A percentile compares a stretch with the other conserved stretches of the same genome.
Conservation (phyloP, 192 early-diverging fungal genomes). For the Coemansia asiatica region DNA sequence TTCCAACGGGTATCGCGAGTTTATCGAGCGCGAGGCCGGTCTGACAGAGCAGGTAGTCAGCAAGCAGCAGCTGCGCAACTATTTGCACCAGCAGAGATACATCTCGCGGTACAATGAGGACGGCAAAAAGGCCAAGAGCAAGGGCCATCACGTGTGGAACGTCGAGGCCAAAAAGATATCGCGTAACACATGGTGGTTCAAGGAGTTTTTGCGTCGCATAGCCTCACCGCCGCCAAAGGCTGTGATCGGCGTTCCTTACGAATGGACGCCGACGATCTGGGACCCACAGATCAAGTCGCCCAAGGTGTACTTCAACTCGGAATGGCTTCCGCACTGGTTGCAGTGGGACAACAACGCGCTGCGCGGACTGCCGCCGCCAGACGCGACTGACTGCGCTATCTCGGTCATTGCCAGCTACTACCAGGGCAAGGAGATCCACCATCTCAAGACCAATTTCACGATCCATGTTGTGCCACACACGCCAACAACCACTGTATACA, state of each 20-base stretch:
- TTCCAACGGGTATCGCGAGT: conserved; percentile 73
- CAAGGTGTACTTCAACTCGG: conserved; percentile 69
- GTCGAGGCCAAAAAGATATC: conserved; percentile 76
- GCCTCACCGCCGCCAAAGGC: conserved; percentile 68
- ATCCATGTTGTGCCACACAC: conserved; percentile 45
- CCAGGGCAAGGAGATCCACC: conserved; percentile 56
- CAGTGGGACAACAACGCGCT: conserved; percentile 73
- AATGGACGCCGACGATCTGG: conserved; percentile 70
- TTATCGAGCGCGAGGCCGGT: conserved; percentile 59
- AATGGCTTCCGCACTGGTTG: conserved; percentile 71
- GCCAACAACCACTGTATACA: conserved; percentile 33
- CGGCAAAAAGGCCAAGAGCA: conserved; percentile 76
- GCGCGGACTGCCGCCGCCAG: conserved; percentile 60
- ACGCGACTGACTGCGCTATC: conserved; percentile 61
- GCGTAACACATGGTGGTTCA: conserved; percentile 67
- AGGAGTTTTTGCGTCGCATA: conserved; percentile 70
- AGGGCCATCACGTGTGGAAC: conserved; percentile 80
- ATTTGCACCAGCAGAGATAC: conserved; percentile 72
- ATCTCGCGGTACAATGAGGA: conserved; percentile 82
- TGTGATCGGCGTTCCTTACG: conserved; percentile 61
- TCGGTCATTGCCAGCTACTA: conserved; percentile 68
- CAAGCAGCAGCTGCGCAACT: conserved; percentile 67
- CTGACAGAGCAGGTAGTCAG: conserved; percentile 65
- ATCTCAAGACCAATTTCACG: conserved; percentile 45
- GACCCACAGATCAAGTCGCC: conserved; percentile 76